Base-by-base conservation (phyloP, 2,329 filamentous ascomycete species). In the Epichloe amarillans region DNA sequence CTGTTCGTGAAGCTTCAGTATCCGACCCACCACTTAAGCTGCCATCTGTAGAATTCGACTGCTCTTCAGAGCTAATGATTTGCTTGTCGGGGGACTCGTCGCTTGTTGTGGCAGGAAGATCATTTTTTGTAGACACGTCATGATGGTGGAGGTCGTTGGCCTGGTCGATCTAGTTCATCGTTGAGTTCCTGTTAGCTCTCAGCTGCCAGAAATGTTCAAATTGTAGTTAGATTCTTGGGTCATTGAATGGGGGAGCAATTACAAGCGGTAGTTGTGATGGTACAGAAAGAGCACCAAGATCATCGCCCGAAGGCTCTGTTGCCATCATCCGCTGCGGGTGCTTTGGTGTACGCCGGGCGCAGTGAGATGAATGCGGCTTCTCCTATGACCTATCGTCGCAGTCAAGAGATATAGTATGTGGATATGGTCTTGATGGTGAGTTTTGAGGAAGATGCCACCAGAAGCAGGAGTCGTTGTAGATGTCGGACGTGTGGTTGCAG, bases 1-100 rank as follows among this genome's bases (percentile, higher is more conserved):
- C 78, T 47, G 71, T 70, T 60, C 79, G 79, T 54, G 82, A 82
- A 57, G 80, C 78, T 63, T 90, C 86, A 40, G 80, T 88, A 67
- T 90, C 86, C 51, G 86, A 90, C 59, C 82, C 83, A 58, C 83
- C 84, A 64, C 82, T 88, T 56, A 79, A 73, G 63, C 84, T 87
- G 55, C 80, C 80, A 60, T 84, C 79, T 57, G 79, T 74, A 53
- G 82, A 84, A 62, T 76, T 75, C 56, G 75, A 68, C 56, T 76
- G 71, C 61, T 82, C 73, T 60, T 84, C 80, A 54, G 79, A 71
- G 54, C 70, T 73, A 62, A 71, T 69, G 61, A 79, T 75, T 61
- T 74, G 74, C 65, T 77, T 80, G 61, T 77, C 76, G 59, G 74
- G 57, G 57, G 74, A 67, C 53, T 79, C 77, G 59, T 80, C 71